Percentiles rank a stretch among this genome's conserved stretches.
These are phyloP conservation scores for Xylaria nigripes DNA, from an alignment of 495 filamentous ascomycete species.

Conservation along the genomic window DNA sequence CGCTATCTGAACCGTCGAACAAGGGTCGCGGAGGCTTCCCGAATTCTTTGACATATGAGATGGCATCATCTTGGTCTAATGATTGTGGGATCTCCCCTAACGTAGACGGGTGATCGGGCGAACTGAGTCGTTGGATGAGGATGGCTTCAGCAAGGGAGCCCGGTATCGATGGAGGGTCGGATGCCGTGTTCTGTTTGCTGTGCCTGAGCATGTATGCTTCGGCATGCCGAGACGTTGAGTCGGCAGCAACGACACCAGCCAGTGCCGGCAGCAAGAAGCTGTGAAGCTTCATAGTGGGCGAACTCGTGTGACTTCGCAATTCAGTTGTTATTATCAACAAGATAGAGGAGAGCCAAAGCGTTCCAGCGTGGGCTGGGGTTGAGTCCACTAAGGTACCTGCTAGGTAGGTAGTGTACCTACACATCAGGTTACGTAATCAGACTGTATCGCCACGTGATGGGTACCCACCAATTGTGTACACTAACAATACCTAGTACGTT, in stretches of 20 bases:
- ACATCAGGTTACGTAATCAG: neutral
- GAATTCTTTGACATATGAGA: conserved; percentile 34
- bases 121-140: conserved; percentile 34
- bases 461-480: no score
- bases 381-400: no score
- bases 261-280: conserved; percentile 33
- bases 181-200: conserved; percentile 10
- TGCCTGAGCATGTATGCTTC: conserved; percentile 23
- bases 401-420: no score
- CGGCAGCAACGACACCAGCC: conserved; percentile 25
- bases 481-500: no score
- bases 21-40: conserved; percentile 33
- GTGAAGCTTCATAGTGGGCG: conserved; percentile 23
- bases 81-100: conserved; percentile 35
- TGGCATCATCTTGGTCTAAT: conserved; percentile 29
- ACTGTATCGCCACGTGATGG: conserved; percentile 1
- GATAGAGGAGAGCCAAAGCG: neutral
- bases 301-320: neutral
- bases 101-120: conserved; percentile 26
- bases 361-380: neutral
- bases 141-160: conserved; percentile 33
- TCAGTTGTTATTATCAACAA: neutral
- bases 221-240: conserved; percentile 16
- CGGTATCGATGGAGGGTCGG: conserved; percentile 28
- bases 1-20: conserved; percentile 26